phyloP scores from a whole-genome alignment of 202 grass and related monocot species.

The Panicum virgatum region DNA sequence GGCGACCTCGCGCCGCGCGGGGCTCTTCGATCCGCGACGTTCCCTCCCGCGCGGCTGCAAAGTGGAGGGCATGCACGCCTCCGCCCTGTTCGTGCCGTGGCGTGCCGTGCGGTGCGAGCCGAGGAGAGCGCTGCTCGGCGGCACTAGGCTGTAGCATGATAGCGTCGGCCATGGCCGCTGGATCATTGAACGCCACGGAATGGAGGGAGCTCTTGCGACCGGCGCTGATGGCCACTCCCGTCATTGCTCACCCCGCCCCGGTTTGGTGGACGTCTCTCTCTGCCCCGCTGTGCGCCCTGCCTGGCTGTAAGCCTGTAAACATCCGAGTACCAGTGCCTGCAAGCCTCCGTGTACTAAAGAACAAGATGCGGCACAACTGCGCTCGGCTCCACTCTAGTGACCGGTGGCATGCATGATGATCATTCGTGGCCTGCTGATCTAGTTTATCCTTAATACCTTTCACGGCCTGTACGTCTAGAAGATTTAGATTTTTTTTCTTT shows the following conservation, averaged over 20 bases:
- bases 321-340: background rate
- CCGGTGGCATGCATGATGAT: background rate
- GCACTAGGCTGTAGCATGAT: background rate
- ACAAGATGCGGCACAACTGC: background rate
- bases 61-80: background rate
- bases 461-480: background rate
- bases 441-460: background rate
- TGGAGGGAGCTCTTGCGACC: background rate
- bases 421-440: background rate
- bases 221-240: background rate
- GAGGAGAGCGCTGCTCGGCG: background rate
- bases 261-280: slow-evolving; percentile 24
- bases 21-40: background rate
- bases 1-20: no score
- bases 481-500: background rate
- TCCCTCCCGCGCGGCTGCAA: background rate
- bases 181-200: background rate
- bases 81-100: background rate
- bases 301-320: slow-evolving; percentile 11
- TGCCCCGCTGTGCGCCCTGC: background rate
- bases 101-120: background rate
- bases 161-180: background rate
- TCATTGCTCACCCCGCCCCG: background rate
- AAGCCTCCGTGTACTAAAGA: background rate
- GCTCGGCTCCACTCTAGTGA: background rate